Conservation (phyloP, 169 alveolate genomes). For the Nephromyces sp. region DNA sequence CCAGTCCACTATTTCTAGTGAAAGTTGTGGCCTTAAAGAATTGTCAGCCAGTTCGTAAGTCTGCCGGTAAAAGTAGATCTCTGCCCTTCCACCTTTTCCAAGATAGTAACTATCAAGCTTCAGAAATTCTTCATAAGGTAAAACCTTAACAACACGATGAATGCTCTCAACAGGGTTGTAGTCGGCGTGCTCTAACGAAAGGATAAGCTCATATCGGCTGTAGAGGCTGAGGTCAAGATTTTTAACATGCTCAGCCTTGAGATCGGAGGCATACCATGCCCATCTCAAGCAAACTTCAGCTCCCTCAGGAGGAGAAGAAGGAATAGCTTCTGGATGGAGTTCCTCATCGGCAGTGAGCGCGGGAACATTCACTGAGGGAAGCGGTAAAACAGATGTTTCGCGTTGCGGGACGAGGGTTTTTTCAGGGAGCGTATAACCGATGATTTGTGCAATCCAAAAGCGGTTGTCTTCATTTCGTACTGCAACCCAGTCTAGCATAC, state of each 20-base stretch:
- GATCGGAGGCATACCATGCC: constrained; percentile 32
- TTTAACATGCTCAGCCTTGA: constrained; percentile 7
- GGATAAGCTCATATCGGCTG: constrained; percentile 24
- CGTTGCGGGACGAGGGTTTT: too few relatives aligned
- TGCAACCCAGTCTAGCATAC: too few relatives aligned
- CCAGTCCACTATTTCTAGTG: not conserved
- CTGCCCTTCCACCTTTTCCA: not conserved
- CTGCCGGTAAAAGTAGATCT: not conserved
- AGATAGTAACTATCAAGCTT: not conserved
- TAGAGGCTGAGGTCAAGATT: constrained; percentile 6
- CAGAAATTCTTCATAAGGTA: not conserved
- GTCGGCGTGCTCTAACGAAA: constrained; percentile 12
- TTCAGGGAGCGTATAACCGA: too few relatives aligned
- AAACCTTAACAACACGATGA: constrained; percentile 3
- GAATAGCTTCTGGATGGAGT: too few relatives aligned
- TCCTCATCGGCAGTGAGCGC: too few relatives aligned
- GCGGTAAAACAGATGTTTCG: too few relatives aligned
- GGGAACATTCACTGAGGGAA: too few relatives aligned
- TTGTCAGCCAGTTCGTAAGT: too few relatives aligned
- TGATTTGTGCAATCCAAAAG: too few relatives aligned
- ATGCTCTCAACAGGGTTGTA: constrained; percentile 25
- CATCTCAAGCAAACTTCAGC: constrained; percentile 23
- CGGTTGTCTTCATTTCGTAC: too few relatives aligned
- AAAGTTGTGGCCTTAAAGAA: not conserved
- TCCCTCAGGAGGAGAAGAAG: too few relatives aligned